Percentiles rank a stretch among this genome's conserved stretches.
Conservation (phyloP, 345 rosid species). For the Camelina laxa region DNA sequence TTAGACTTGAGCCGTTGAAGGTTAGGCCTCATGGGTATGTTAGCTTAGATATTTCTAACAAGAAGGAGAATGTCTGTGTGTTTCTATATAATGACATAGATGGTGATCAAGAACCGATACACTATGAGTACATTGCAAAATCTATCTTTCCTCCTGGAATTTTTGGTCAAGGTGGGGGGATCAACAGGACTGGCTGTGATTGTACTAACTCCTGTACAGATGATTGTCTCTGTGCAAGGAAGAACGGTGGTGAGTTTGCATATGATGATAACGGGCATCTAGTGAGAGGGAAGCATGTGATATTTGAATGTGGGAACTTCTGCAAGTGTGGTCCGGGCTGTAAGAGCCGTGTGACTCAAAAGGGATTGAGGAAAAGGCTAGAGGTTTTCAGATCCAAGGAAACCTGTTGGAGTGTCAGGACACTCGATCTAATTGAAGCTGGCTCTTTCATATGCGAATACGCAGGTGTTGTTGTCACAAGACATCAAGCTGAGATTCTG, state of each 20-base stretch:
- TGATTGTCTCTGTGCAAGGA: constrained; percentile 72
- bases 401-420: constrained; percentile 85
- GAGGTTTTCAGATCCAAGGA: constrained; percentile 85
- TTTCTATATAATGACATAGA: constrained; percentile 84
- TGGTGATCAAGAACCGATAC: constrained; percentile 62
- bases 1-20: constrained; percentile 53
- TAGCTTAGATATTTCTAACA: constrained; percentile 65
- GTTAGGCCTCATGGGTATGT: constrained; percentile 73
- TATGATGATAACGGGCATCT: constrained; percentile 66
- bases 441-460: constrained; percentile 90
- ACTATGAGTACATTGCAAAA: constrained; percentile 63
- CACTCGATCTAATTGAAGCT: constrained; percentile 77
- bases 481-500: constrained; percentile 68
- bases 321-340: constrained; percentile 74
- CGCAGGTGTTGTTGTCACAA: constrained; percentile 76
- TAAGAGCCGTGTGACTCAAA: constrained; percentile 71
- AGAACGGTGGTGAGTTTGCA: constrained; percentile 84
- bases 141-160: constrained; percentile 60
- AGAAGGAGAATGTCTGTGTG: constrained; percentile 64
- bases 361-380: constrained; percentile 66
- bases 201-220: constrained; percentile 66
- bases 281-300: constrained; percentile 76
- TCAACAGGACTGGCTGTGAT: constrained; percentile 48
- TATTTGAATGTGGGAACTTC: constrained; percentile 77
- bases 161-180: constrained; percentile 36